These are phyloP conservation scores for Immersiella caudata DNA, from an alignment of 495 filamentous ascomycete genomes.

Conservation along the genomic window DNA sequence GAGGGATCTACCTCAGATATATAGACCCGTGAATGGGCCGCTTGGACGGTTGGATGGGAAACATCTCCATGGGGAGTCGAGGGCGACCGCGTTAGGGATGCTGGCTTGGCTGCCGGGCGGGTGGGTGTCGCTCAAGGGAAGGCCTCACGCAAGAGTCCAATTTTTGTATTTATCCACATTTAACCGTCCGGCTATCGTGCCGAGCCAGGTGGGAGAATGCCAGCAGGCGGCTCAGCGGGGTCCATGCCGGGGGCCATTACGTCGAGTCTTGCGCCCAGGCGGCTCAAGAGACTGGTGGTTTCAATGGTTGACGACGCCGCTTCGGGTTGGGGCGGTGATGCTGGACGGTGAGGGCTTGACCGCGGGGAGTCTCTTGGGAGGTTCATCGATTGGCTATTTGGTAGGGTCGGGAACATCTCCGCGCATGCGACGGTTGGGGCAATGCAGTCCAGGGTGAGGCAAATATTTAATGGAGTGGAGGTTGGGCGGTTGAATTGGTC, in stretches of 20 bases:
- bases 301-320: neutral
- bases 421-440: neutral
- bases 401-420: neutral
- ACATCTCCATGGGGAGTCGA: constrained; percentile 6
- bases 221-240: constrained; percentile 23
- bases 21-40: constrained; percentile 3
- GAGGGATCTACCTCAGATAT: constrained; percentile 5
- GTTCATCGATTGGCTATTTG: neutral
- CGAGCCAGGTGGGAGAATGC: constrained; percentile 18
- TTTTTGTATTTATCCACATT: constrained; percentile 52
- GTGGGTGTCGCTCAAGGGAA: constrained; percentile 30
- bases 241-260: neutral
- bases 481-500: constrained; percentile 4
- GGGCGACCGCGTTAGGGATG: neutral
- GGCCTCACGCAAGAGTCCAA: constrained; percentile 19
- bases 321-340: neutral
- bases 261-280: constrained; percentile 10
- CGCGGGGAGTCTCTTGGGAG: neutral
- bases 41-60: neutral
- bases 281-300: neutral
- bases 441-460: neutral
- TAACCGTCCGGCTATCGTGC: constrained; percentile 42
- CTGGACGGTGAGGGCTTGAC: neutral
- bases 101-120: constrained; percentile 15
- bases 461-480: neutral